Conservation (phyloP, 768 basidiomycete genomes). For the Suillus occidentalis region DNA sequence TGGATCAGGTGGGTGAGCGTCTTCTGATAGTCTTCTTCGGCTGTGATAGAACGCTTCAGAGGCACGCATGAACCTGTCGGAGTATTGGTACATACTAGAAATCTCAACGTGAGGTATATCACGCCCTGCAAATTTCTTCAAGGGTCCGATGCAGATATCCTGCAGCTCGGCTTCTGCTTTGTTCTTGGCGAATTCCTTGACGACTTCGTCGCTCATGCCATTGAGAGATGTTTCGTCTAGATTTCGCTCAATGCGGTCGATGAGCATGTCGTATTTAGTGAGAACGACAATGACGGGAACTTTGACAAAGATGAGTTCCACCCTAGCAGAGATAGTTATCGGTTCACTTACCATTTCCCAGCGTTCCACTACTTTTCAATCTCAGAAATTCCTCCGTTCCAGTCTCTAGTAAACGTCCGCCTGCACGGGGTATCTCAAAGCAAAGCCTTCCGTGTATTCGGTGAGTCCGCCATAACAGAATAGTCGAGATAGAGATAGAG, state of each 20-base stretch:
- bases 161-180: not conserved
- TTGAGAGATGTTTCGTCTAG: not conserved
- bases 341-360: conserved; percentile 4
- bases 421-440: not conserved
- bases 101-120: not conserved
- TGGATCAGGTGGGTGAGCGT: not conserved
- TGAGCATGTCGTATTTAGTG: conserved; percentile 7
- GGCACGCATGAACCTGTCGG: not conserved
- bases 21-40: not conserved
- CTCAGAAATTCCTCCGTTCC: not conserved
- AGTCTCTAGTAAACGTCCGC: not conserved
- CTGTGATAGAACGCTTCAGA: not conserved
- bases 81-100: not conserved
- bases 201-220: not conserved
- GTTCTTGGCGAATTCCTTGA: not conserved
- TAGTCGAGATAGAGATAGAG: not conserved
- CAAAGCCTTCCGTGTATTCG: not conserved
- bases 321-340: not conserved
- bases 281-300: conserved; percentile 9
- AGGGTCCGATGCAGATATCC: not conserved
- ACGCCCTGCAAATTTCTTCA: not conserved
- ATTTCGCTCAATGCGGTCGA: not conserved
- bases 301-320: not conserved
- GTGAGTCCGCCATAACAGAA: not conserved
- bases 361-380: not conserved